These are phyloP conservation scores for Penicillium nordicum DNA, from an alignment of 2,329 filamentous ascomycete genomes.

Conservation along the genomic window DNA sequence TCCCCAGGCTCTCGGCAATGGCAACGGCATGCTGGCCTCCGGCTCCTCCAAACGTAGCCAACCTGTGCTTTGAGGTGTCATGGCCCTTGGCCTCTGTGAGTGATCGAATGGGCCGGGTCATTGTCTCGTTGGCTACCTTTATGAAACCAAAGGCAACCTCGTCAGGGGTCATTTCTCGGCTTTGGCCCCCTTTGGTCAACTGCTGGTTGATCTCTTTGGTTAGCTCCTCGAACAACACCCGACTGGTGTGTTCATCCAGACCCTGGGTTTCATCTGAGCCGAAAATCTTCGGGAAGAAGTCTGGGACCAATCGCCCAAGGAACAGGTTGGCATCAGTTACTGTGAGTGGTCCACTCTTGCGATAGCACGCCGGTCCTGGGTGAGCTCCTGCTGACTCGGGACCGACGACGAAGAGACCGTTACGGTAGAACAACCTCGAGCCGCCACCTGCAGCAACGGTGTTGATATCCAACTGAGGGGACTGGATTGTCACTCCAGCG, in stretches of 20 bases:
- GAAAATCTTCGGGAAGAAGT: constrained; percentile 93
- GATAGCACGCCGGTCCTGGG: constrained; percentile 85
- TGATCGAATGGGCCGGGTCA: constrained; percentile 84
- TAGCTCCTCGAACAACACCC: constrained; percentile 68
- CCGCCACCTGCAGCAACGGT: constrained; percentile 86
- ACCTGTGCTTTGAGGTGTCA: constrained; percentile 77
- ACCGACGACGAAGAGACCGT: constrained; percentile 68
- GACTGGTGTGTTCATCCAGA: constrained; percentile 68
- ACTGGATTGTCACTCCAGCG: constrained; percentile 84
- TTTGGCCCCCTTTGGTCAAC: constrained; percentile 40
- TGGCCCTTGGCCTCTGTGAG: constrained; percentile 87
- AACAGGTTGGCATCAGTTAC: constrained; percentile 93
- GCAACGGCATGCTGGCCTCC: constrained; percentile 91
- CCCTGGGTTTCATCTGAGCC: constrained; percentile 77
- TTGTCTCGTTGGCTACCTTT: constrained; percentile 85
- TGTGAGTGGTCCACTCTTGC: constrained; percentile 82
- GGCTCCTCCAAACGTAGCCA: constrained; percentile 85
- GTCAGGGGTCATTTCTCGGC: constrained; percentile 61
- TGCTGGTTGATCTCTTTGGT: constrained; percentile 69
- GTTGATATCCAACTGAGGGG: constrained; percentile 85
- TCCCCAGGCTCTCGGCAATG: constrained; percentile 77
- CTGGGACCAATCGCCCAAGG: constrained; percentile 75
- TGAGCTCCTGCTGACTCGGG: constrained; percentile 87
- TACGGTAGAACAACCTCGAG: constrained; percentile 51
- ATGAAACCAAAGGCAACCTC: constrained; percentile 88